Evolutionary conservation across 768 basidiomycete species (phyloP).

Genomic region (Lactifluus pinguis): DNA sequence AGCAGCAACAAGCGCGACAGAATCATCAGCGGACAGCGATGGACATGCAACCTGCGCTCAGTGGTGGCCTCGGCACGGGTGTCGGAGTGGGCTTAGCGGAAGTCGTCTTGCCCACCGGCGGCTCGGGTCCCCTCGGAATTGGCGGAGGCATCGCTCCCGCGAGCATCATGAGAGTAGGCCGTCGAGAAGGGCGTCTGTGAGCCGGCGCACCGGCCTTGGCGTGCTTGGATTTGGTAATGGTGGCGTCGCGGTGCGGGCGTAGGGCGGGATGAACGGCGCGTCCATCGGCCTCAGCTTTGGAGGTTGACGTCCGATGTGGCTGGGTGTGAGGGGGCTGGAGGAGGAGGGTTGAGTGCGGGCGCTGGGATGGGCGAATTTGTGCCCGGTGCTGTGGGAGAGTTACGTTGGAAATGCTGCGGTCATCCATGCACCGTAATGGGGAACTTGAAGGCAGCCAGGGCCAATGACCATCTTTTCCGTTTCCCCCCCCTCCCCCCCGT

Average conservation of each 20-base stretch:
- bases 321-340: no score
- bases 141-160: neutral
- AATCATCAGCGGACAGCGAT: conserved; percentile 2
- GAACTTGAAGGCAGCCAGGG: conserved; percentile 14
- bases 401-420: conserved; percentile 13
- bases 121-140: neutral
- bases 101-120: neutral
- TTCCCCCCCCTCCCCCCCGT: no score
- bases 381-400: neutral
- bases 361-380: neutral
- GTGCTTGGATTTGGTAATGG: neutral
- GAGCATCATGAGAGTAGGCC: neutral
- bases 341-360: neutral
- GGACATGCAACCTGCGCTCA: conserved; percentile 9
- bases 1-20: conserved; percentile 9
- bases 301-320: neutral
- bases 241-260: neutral
- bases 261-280: neutral
- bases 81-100: conserved; percentile 2
- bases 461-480: neutral
- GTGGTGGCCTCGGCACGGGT: conserved; percentile 10
- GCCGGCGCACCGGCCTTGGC: neutral
- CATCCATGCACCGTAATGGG: no score
- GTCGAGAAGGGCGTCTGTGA: no score
- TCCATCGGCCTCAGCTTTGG: conserved; percentile 7